These are phyloP conservation scores for Lizonia empirigonia DNA, from an alignment of 2,329 filamentous ascomycete genomes.

Conservation along the genomic window DNA sequence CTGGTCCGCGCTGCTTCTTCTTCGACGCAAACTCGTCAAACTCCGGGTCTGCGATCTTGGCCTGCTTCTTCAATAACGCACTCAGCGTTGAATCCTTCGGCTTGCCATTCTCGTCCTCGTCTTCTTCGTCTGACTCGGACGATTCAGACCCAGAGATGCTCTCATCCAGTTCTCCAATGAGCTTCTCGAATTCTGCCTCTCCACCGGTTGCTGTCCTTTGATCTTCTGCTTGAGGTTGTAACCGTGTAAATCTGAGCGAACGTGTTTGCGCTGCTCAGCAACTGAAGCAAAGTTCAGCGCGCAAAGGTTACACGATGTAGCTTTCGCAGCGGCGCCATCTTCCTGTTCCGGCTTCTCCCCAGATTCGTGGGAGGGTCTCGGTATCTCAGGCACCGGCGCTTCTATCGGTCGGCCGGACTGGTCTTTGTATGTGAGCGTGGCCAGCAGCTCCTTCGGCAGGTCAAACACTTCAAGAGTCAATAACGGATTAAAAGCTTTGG, in stretches of 20 bases:
- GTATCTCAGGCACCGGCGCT: constrained; percentile 19
- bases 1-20: constrained; percentile 60
- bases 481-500: neutral
- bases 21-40: constrained; percentile 56
- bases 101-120: constrained; percentile 60
- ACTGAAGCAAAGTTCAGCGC: constrained; percentile 71
- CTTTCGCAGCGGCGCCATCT: constrained; percentile 55
- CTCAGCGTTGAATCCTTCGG: constrained; percentile 74
- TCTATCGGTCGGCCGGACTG: constrained; percentile 29
- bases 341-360: constrained; percentile 47
- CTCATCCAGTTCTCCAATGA: constrained; percentile 86
- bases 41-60: constrained; percentile 67
- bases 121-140: constrained; percentile 75
- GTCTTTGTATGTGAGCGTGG: constrained; percentile 66
- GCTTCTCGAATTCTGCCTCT: constrained; percentile 85
- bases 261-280: constrained; percentile 82
- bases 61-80: constrained; percentile 81
- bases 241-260: constrained; percentile 86
- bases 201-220: constrained; percentile 71
- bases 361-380: constrained; percentile 24
- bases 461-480: constrained; percentile 70
- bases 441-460: constrained; percentile 74
- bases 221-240: constrained; percentile 96
- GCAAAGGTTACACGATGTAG: constrained; percentile 83
- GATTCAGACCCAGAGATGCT: constrained; percentile 84